Evolutionary conservation across 495 filamentous ascomycete genomes (phyloP).

Genomic region (Talaromyces nanjingensis): DNA sequence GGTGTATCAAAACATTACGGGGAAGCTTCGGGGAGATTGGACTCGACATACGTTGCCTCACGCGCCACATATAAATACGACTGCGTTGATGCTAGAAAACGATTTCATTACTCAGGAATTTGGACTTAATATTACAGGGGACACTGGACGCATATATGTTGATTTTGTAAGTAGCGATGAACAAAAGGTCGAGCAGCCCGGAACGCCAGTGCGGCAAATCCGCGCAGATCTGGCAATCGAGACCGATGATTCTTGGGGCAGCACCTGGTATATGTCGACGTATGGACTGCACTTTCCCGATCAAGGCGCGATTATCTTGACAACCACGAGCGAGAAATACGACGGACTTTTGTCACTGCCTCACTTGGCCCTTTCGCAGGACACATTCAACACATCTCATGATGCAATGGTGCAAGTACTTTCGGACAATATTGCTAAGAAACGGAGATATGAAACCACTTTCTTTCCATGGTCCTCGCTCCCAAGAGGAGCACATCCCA

Average conservation of each 20-base stretch:
- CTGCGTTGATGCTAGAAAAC: slow-evolving; percentile 39
- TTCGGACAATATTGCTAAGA: slow-evolving; percentile 51
- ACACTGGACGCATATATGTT: slow-evolving; percentile 37
- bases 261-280: slow-evolving; percentile 66
- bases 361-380: slow-evolving; percentile 63
- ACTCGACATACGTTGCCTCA: slow-evolving; percentile 37
- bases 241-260: slow-evolving; percentile 58
- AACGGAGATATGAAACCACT: slow-evolving; percentile 45
- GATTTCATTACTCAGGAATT: slow-evolving; percentile 51
- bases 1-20: slow-evolving; percentile 76
- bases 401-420: slow-evolving; percentile 65
- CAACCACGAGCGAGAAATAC: slow-evolving; percentile 89
- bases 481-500: slow-evolving; percentile 48
- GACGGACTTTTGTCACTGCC: slow-evolving; percentile 82
- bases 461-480: slow-evolving; percentile 60
- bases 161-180: slow-evolving; percentile 36
- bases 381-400: slow-evolving; percentile 61
- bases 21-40: slow-evolving; percentile 70
- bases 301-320: slow-evolving; percentile 68
- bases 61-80: slow-evolving; percentile 42
- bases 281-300: slow-evolving; percentile 78
- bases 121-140: slow-evolving; percentile 61
- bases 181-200: slow-evolving; percentile 21
- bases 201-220: slow-evolving; percentile 48
- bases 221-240: slow-evolving; percentile 60